These are phyloP conservation scores for Phlyctochytrium planicorne DNA, from an alignment of 192 early-diverging fungal species.

Conservation along the genomic window DNA sequence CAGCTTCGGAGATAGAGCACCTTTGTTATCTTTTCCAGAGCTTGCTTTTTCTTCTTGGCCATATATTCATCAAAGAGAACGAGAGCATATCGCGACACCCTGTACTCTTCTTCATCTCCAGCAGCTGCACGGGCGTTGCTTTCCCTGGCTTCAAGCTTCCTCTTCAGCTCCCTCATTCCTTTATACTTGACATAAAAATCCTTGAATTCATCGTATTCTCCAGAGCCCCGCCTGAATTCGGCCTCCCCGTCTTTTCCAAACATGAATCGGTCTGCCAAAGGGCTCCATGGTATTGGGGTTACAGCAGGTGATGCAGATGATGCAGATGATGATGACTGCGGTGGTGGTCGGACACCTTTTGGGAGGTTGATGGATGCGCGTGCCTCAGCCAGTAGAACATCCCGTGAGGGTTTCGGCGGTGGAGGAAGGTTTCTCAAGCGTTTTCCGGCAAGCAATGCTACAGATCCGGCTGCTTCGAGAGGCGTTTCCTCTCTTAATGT, in stretches of 20 bases:
- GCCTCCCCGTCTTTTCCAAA: conserved; percentile 27
- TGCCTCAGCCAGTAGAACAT: too few species aligned
- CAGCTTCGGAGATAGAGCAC: neutral
- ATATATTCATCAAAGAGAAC: conserved; percentile 53
- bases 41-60: conserved; percentile 33
- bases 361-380: too few species aligned
- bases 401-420: too few species aligned
- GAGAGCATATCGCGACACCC: conserved; percentile 37
- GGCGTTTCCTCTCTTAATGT: too few species aligned
- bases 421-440: too few species aligned
- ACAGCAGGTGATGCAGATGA: too few species aligned
- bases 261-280: too few species aligned
- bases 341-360: too few species aligned
- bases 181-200: conserved; percentile 21
- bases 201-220: conserved; percentile 22
- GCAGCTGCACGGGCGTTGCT: conserved; percentile 3
- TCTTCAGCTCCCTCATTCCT: neutral
- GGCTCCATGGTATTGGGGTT: too few species aligned
- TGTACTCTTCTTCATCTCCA: neutral
- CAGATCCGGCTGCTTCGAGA: too few species aligned
- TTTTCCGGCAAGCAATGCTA: too few species aligned
- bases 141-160: conserved; percentile 9
- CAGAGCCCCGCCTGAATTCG: conserved; percentile 1
- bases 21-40: conserved; percentile 49
- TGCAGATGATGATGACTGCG: too few species aligned